Conservation (phyloP, 2,329 filamentous ascomycete genomes). For the Beauveria bassiana region DNA sequence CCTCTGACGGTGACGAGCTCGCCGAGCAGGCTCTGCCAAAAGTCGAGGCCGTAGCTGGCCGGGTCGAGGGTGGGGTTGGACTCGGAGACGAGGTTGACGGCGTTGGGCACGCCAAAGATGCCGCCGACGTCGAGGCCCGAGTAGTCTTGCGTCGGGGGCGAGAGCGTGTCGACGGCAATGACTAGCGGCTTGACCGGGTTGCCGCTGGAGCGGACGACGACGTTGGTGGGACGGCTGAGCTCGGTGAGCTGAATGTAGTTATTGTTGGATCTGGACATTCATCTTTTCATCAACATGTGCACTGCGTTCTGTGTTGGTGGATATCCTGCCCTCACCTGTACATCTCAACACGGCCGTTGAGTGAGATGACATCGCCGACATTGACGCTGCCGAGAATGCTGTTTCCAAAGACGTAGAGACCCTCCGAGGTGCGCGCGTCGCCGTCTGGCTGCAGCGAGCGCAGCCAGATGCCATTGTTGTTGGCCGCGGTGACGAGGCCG, state of each 20-base stretch:
- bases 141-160: constrained; percentile 54
- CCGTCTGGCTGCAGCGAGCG: constrained; percentile 50
- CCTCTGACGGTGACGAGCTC: constrained; percentile 58
- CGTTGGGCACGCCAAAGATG: constrained; percentile 59
- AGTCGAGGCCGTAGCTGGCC: constrained; percentile 57
- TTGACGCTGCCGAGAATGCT: constrained; percentile 42
- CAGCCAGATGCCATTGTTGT: constrained; percentile 55
- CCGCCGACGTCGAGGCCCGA: constrained; percentile 57
- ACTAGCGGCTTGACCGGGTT: constrained; percentile 50
- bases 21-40: constrained; percentile 63
- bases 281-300: not conserved
- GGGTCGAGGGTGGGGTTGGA: constrained; percentile 56
- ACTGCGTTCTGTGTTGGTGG: too few species aligned
- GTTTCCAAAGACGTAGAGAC: constrained; percentile 56
- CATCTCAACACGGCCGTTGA: constrained; percentile 54
- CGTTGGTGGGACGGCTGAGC: constrained; percentile 46
- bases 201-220: constrained; percentile 44
- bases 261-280: constrained; percentile 34
- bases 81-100: constrained; percentile 46
- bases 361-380: constrained; percentile 54
- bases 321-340: constrained; percentile 31
- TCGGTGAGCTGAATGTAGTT: constrained; percentile 59
- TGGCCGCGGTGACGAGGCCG: constrained; percentile 58
- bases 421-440: constrained; percentile 52
- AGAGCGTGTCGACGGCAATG: constrained; percentile 48